Conservation (phyloP, 352 stramenopile species). For the Phytophthora lateralis region DNA sequence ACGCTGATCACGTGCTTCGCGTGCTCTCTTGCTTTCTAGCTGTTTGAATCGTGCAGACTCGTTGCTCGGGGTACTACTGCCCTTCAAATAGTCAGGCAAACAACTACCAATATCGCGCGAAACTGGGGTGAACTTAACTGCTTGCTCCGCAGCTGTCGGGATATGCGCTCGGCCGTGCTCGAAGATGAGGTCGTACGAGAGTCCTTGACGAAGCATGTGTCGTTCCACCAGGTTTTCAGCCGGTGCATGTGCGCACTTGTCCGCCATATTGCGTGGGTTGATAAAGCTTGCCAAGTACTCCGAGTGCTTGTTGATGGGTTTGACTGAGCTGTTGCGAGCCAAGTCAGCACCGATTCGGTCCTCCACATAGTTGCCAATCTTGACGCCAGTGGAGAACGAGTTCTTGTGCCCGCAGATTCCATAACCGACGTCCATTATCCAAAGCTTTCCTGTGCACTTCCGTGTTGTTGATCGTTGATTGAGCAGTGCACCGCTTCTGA, state of each 20-base stretch:
- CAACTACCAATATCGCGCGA: constrained; percentile 58
- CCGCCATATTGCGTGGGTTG: constrained; percentile 54
- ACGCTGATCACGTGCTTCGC: constrained; percentile 44
- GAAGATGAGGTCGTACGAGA: constrained; percentile 80
- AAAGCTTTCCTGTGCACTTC: neutral
- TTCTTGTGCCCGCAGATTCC: constrained; percentile 88
- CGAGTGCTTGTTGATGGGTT: constrained; percentile 50
- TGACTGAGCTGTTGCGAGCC: constrained; percentile 38
- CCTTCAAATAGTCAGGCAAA: constrained; percentile 32
- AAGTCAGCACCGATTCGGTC: constrained; percentile 69
- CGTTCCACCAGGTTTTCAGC: constrained; percentile 57
- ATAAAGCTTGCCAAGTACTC: constrained; percentile 64
- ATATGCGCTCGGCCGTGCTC: constrained; percentile 63
- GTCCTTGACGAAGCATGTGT: constrained; percentile 54
- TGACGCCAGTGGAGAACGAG: constrained; percentile 71
- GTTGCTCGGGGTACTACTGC: constrained; percentile 31
- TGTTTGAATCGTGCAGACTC: constrained; percentile 40
- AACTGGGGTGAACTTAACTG: constrained; percentile 58
- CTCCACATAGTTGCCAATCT: constrained; percentile 86
- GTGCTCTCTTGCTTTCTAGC: constrained; percentile 47
- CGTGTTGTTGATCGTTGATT: constrained; percentile 3
- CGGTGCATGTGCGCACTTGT: constrained; percentile 57
- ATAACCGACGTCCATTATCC: constrained; percentile 57
- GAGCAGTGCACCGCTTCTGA: neutral
- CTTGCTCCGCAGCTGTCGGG: constrained; percentile 46